Percentiles rank a stretch among this genome's conserved stretches.
Conservation (phyloP, 345 rosid genomes). For the Carallia brachiata region DNA sequence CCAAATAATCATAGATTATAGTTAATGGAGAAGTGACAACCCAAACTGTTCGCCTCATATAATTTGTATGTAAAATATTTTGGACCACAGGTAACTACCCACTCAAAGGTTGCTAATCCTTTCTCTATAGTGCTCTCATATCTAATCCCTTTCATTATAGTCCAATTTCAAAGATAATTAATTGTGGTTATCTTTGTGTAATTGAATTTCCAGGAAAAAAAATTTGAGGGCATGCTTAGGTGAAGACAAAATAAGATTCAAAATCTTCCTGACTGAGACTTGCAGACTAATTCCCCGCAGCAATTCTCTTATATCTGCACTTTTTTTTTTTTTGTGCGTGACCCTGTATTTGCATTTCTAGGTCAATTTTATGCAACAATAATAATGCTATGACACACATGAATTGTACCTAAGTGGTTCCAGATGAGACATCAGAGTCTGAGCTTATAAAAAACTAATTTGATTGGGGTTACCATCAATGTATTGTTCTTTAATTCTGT, state of each 20-base stretch:
- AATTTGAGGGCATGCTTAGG: constrained; percentile 8
- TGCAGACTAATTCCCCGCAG: no score
- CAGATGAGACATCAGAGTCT: not conserved
- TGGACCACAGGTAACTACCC: constrained; percentile 34
- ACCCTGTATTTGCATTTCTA: no score
- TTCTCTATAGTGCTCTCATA: constrained; percentile 16
- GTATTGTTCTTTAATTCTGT: constrained; percentile 13
- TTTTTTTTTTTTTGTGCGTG: no score
- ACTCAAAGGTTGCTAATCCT: constrained; percentile 17
- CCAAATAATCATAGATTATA: constrained; percentile 7
- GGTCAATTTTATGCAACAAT: no score
- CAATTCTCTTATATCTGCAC: no score
- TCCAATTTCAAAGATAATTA: constrained; percentile 13
- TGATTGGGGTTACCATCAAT: constrained; percentile 12
- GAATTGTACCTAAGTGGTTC: not conserved
- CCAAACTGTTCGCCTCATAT: constrained; percentile 13
- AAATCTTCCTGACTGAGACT: no score
- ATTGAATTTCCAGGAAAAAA: not conserved
- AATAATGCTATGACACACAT: not conserved
- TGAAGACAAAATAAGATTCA: not conserved
- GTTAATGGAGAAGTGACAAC: constrained; percentile 17
- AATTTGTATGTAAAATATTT: constrained; percentile 6
- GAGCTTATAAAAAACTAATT: not conserved
- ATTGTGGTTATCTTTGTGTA: constrained; percentile 2
- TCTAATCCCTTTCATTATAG: constrained; percentile 8